These are phyloP conservation scores for Catharanthus roseus DNA, from an alignment of 257 asterid genomes.

Conservation along the genomic window DNA sequence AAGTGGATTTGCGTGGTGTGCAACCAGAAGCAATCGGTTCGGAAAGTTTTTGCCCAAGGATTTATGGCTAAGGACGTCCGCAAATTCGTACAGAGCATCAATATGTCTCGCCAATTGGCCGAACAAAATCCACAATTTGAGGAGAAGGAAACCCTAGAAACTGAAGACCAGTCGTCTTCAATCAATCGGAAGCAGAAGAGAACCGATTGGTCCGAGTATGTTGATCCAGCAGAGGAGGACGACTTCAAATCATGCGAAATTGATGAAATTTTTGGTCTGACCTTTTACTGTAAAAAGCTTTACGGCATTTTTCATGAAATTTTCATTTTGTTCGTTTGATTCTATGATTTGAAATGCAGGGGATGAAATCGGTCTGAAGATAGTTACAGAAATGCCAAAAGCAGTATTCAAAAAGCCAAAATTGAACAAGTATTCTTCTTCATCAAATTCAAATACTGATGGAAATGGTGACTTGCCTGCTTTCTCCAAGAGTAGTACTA, in stretches of 20 bases:
- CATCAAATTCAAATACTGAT: constrained; percentile 8
- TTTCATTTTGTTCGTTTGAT: not conserved
- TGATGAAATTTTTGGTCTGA: constrained; percentile 29
- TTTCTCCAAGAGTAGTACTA: too few relatives aligned
- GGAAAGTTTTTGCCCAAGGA: constrained; percentile 54
- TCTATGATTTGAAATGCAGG: constrained; percentile 30
- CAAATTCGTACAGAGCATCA: constrained; percentile 71
- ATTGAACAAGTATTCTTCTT: constrained; percentile 28
- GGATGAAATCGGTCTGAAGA: constrained; percentile 39
- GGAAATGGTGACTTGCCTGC: not conserved
- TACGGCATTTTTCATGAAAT: not conserved
- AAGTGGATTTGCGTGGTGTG: constrained; percentile 89
- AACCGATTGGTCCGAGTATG: constrained; percentile 75
- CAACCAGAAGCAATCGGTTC: constrained; percentile 76
- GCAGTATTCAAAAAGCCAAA: constrained; percentile 48
- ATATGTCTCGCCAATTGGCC: constrained; percentile 69
- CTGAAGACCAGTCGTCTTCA: constrained; percentile 9
- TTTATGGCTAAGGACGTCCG: constrained; percentile 81
- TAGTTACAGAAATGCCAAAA: constrained; percentile 67
- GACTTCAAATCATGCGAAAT: constrained; percentile 7
- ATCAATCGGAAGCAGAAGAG: constrained; percentile 30
- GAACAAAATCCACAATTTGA: constrained; percentile 30
- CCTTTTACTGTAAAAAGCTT: not conserved
- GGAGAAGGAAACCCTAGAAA: constrained; percentile 15
- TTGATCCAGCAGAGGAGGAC: constrained; percentile 37